These are phyloP conservation scores for Coemansia sp. DNA, from an alignment of 192 early-diverging fungal genomes.

Conservation along the genomic window DNA sequence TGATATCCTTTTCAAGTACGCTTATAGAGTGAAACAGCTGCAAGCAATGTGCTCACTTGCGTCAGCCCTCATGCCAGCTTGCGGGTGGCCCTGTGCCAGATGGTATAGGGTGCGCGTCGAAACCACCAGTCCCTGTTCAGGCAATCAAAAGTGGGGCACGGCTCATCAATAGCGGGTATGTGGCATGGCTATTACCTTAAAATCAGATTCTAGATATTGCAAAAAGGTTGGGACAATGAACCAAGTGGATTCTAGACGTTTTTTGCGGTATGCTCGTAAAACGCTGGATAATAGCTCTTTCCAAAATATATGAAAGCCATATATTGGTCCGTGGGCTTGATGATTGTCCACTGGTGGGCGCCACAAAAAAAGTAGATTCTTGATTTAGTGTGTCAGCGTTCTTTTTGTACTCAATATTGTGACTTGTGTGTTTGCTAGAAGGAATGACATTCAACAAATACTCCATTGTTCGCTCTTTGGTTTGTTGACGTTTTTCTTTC, in stretches of 20 bases:
- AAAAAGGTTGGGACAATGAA: background rate
- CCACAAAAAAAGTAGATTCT: background rate
- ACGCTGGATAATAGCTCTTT: background rate
- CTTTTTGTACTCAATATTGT: conserved; percentile 1
- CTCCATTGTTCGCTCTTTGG: background rate
- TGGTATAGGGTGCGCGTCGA: background rate
- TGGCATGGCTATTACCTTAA: background rate
- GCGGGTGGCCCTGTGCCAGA: too few species aligned
- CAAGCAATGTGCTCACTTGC: too few species aligned
- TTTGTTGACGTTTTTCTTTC: conserved; percentile 2
- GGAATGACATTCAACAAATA: background rate
- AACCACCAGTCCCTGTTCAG: background rate
- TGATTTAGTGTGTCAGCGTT: conserved; percentile 5
- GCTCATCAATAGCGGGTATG: background rate
- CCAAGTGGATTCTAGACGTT: background rate
- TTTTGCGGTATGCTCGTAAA: background rate
- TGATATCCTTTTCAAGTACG: too few species aligned
- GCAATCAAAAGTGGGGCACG: background rate
- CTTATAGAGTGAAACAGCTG: too few species aligned
- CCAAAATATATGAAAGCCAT: background rate
- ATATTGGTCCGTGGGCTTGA: background rate
- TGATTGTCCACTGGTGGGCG: background rate
- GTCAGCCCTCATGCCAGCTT: too few species aligned
- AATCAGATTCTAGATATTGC: background rate
- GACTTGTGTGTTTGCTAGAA: background rate